These are phyloP conservation scores for Ilex paraguariensis DNA, from an alignment of 305 asterid species.

Conservation along the genomic window DNA sequence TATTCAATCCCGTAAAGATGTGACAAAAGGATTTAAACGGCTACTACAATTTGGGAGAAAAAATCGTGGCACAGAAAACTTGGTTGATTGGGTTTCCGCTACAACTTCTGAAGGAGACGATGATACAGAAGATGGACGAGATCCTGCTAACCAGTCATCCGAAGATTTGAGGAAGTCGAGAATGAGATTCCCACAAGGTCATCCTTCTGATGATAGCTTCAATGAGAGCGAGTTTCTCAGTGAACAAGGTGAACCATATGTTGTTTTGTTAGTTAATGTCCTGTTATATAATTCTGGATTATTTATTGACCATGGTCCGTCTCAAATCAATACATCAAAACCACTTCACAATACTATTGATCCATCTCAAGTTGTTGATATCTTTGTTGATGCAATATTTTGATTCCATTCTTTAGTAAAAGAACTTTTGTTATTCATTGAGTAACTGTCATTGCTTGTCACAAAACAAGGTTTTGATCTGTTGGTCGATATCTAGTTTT, in stretches of 20 bases:
- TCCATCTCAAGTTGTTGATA: no score
- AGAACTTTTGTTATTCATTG: no score
- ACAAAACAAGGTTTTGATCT: no score
- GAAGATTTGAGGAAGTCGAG: conserved; percentile 73
- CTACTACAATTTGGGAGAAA: conserved; percentile 75
- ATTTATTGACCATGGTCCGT: no score
- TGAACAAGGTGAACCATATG: conserved; percentile 54
- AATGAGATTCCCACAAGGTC: conserved; percentile 68
- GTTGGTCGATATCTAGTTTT: no score
- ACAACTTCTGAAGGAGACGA: conserved; percentile 64
- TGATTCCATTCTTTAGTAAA: no score
- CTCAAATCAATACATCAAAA: no score
- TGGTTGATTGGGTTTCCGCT: conserved; percentile 72
- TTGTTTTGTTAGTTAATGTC: conserved; percentile 5
- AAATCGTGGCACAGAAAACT: conserved; percentile 66
- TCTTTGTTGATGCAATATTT: no score
- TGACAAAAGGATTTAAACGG: conserved; percentile 66
- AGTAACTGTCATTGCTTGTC: no score
- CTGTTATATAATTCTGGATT: no score
- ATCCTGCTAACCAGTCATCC: conserved; percentile 54
- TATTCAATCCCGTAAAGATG: conserved; percentile 55
- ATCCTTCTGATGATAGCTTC: conserved; percentile 66
- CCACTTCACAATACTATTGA: no score
- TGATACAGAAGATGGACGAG: conserved; percentile 76
- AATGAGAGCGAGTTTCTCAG: conserved; percentile 50